Evolutionary conservation across 352 stramenopile species (phyloP).

Genomic region (Phytophthora colocasiae): DNA sequence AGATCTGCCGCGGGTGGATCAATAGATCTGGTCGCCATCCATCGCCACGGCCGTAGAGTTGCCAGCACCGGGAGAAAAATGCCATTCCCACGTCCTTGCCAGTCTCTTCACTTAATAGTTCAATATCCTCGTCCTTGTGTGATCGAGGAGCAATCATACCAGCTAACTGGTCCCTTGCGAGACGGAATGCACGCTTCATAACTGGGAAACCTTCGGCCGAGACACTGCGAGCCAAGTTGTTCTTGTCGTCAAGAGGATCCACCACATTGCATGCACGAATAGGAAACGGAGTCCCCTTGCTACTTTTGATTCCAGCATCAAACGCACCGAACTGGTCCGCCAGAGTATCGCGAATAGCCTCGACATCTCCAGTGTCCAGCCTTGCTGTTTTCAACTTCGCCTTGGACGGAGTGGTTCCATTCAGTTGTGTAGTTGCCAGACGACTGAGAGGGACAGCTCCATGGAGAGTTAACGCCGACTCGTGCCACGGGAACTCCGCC

Average conservation of each 20-base stretch:
- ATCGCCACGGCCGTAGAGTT: conserved; percentile 71
- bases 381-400: conserved; percentile 28
- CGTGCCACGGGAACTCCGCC: conserved; percentile 88
- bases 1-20: conserved; percentile 79
- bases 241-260: conserved; percentile 86
- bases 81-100: conserved; percentile 40
- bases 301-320: conserved; percentile 40
- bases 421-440: conserved; percentile 53
- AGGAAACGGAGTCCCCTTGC: conserved; percentile 49
- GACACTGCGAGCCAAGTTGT: conserved; percentile 88
- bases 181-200: conserved; percentile 73
- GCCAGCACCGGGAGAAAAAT: conserved; percentile 72
- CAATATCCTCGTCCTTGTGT: conserved; percentile 25
- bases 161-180: conserved; percentile 64
- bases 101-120: conserved; percentile 26
- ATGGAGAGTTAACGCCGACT: conserved; percentile 82
- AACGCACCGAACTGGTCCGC: conserved; percentile 69
- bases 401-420: conserved; percentile 24
- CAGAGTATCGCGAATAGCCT: conserved; percentile 53
- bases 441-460: conserved; percentile 66
- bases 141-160: conserved; percentile 40
- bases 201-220: conserved; percentile 74
- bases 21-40: conserved; percentile 83
- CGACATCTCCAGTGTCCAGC: conserved; percentile 54
- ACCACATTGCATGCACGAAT: conserved; percentile 90